Base-by-base conservation (phyloP, 257 asterid species). In the Thymus quinquecostatus region DNA sequence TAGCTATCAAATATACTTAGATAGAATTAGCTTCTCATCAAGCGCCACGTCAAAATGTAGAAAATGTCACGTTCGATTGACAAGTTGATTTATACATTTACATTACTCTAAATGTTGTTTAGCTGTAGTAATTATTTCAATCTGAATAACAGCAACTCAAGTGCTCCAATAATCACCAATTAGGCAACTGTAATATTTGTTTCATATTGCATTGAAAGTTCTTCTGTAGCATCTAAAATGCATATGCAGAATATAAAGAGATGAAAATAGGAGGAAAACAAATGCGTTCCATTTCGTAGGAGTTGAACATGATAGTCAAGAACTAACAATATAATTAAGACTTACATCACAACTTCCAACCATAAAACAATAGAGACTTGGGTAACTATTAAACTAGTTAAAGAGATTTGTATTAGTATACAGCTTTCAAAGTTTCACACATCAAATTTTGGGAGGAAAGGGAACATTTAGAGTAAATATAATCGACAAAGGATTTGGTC, bases 141-240 rank as follows among this genome's bases (percentile, higher is more conserved):
- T 59, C 33, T 3, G 45, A 59, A 12, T 2, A 59, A 59, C 21
- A 33, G 3, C 12, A 59, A 58, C 11, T 5, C 11, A 12, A 32
- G 64, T 28, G 2, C 12, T 27, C 34, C 5, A 62, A 33, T 5
- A 28, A 11, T 40, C 7, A 45, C 32, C 45, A 30, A 6, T 29
- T 55, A 14, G 71, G 48, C n/a, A 56, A 21, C 68, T 43, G 66
- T 3, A 44, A 45, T 8, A 51, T 38, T 28, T 49, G 30, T 12
- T 47, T 66, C 45, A 47, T 14, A 28, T 44, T 33, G 50, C 50
- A 40, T n/a, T 5, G 33, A 38, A 38, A 66, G 43, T 30, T 14
- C 12, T 2, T 64, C 47, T 38, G 13, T 62, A 10, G 72, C 72
- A 45, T 34, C 66, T 68, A 41, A 45, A 61, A 48, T 21, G 60